Evolutionary conservation across 139 green algal species (phyloP), one percentile per base, ranked within the genome.

Genomic region (Coelastrella sp.): DNA sequence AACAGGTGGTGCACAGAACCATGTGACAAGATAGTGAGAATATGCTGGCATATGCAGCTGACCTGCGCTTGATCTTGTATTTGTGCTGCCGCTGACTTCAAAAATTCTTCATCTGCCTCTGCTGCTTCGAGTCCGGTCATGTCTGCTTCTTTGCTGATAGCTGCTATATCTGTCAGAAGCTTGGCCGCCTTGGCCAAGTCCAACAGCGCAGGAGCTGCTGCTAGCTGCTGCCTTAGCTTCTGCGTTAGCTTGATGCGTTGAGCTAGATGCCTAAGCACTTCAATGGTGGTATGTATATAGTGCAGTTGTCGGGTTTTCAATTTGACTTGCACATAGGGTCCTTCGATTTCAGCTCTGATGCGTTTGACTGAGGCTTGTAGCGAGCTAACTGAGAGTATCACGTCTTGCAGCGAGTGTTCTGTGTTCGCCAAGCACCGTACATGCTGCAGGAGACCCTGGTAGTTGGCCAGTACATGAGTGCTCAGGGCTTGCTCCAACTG

Each of bases 181-280:
- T 93, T 94, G 6, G 95, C 95, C 2, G 94, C 93, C 71, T 98
- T 98, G 21, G 94, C 93, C 8, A 97, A 84, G 78, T 98, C 95
- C 62, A 95, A 32, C n/a, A 82, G 62, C 25, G 71, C 64, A 7
- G 79, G 41, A 59, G 76, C 78, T 23, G 67, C 38, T 30, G 50
- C 64, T 45, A 90, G 63, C 83, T 90, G 85, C 68, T 85, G 72
- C 78, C 63, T 41, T 41, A 86, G 85, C 67, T 89, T 85, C 45
- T 90, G 37, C 5, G 72, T 48, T 6, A 94, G 90, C 87, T 94
- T 96, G 5, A 94, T 48, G 27, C 89, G 85, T 48, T 89, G 85
- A 5, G 93, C 91, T 5, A 95, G 40, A 38, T 94, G 90, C 6
- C 94, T 87, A 79, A 98, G 91, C 51, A 94, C 76, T 45, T 94